Evolutionary conservation across 345 rosid species (phyloP).

Genomic region (Populus pruinosa): DNA sequence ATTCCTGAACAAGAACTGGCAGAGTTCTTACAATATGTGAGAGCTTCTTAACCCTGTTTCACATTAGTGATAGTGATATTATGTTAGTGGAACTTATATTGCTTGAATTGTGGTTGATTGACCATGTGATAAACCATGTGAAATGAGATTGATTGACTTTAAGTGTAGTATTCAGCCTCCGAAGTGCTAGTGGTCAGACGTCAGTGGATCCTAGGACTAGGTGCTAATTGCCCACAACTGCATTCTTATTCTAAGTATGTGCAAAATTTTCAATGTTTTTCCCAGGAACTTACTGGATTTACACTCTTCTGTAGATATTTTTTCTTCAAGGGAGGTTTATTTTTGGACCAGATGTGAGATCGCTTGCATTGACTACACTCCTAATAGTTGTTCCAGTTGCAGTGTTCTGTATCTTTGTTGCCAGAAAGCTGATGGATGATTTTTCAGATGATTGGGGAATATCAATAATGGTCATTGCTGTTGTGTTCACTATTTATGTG

Average conservation of each 20-base stretch:
- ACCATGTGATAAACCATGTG: neutral
- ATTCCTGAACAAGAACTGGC: neutral
- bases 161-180: neutral
- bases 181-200: neutral
- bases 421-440: conserved; percentile 58
- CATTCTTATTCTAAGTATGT: neutral
- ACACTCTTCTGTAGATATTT: conserved; percentile 55
- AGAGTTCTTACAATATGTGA: neutral
- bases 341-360: conserved; percentile 93
- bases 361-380: conserved; percentile 54
- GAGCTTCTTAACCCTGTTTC: neutral
- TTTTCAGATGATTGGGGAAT: conserved; percentile 65
- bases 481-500: conserved; percentile 54
- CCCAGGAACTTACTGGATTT: neutral
- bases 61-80: neutral
- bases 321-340: conserved; percentile 68
- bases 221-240: neutral
- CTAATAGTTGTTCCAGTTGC: conserved; percentile 68
- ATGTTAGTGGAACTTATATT: neutral
- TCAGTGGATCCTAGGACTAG: neutral
- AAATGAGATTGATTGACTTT: neutral
- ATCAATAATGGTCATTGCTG: conserved; percentile 44
- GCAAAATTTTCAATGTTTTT: neutral
- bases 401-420: conserved; percentile 75
- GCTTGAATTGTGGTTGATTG: neutral